Percentiles rank a stretch among this genome's conserved stretches.
Evolutionary conservation across 352 stramenopile genomes (phyloP).

Genomic region (Pythium rhizo-oryzae): DNA sequence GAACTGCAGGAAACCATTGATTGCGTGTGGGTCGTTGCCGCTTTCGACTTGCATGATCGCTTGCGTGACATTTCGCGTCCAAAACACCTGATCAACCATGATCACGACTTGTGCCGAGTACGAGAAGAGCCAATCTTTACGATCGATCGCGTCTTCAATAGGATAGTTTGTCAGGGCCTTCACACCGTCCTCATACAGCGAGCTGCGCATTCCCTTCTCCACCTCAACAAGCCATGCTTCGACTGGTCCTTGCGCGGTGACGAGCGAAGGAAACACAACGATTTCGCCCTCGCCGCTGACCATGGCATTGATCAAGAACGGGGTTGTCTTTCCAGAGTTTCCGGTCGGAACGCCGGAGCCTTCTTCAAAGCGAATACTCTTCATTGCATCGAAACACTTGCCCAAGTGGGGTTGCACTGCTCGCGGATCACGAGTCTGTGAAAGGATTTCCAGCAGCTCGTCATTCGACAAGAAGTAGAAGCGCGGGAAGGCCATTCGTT

Average conservation of each 20-base stretch:
- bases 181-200: slow-evolving; percentile 86
- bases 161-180: slow-evolving; percentile 86
- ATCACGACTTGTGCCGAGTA: slow-evolving; percentile 93
- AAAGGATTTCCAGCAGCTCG: slow-evolving; percentile 93
- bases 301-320: slow-evolving; percentile 74
- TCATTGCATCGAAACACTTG: slow-evolving; percentile 95
- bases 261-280: slow-evolving; percentile 79
- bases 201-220: slow-evolving; percentile 88
- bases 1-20: slow-evolving; percentile 87
- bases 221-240: slow-evolving; percentile 89
- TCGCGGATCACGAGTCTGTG: slow-evolving; percentile 92
- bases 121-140: slow-evolving; percentile 89
- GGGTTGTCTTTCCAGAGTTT: slow-evolving; percentile 48
- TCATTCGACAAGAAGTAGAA: slow-evolving; percentile 97
- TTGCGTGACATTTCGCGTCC: slow-evolving; percentile 85
- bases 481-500: slow-evolving; percentile 91
- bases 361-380: slow-evolving; percentile 87
- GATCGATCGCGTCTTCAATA: slow-evolving; percentile 87
- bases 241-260: slow-evolving; percentile 75
- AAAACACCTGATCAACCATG: slow-evolving; percentile 92
- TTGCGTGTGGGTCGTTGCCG: slow-evolving; percentile 62
- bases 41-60: slow-evolving; percentile 80
- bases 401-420: slow-evolving; percentile 94
- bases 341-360: slow-evolving; percentile 79
- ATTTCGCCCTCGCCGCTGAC: slow-evolving; percentile 91